Evolutionary conservation across 2,329 filamentous ascomycete species (phyloP), one percentile per base, ranked within the genome.

Genomic region (Pochonia chlamydosporia): DNA sequence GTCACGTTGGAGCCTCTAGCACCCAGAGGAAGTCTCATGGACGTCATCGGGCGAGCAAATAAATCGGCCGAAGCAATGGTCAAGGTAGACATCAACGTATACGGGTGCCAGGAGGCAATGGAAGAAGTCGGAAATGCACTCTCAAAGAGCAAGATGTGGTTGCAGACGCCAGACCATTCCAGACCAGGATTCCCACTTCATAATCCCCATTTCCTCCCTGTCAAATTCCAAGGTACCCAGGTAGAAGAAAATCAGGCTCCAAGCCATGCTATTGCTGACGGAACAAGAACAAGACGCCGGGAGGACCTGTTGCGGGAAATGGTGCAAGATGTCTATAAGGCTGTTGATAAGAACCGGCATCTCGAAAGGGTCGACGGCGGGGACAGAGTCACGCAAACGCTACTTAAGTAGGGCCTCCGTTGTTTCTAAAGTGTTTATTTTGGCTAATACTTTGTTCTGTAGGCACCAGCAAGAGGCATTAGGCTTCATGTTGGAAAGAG

Each of bases 381-480:
- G 62, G 9, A 3, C 40, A 2, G 51, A 55, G 5, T 52, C 60
- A 1, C 49, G 61, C n/a, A 44, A 0, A 6, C 46, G 3, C 51
- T 66, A 1, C 48, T 65, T 3, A 54, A 36, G 48, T 52, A 20
- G n/a, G n/a, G n/a, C n/a, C n/a, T n/a, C n/a, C n/a, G n/a, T n/a
- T n/a, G n/a, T n/a, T n/a, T n/a, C n/a, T n/a, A n/a, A n/a, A n/a
- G n/a, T n/a, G n/a, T n/a, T n/a, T n/a, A n/a, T n/a, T n/a, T n/a
- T 43, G 3, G 2, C 10, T 13, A 13, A 36, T 23, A 8, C 16
- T 7, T 11, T 3, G 1, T 13, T 10, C 25, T 1, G n/a, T 28
- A 72, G 69, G 1, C 67, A 71, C 24, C 69, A 72, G 55, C 46
- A 64, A 31, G 49, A 63, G 39, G 68, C 64, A 0, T 48, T 71